These are phyloP conservation scores for Xylaria sp. DNA, from an alignment of 2,329 filamentous ascomycete species.

Conservation along the genomic window DNA sequence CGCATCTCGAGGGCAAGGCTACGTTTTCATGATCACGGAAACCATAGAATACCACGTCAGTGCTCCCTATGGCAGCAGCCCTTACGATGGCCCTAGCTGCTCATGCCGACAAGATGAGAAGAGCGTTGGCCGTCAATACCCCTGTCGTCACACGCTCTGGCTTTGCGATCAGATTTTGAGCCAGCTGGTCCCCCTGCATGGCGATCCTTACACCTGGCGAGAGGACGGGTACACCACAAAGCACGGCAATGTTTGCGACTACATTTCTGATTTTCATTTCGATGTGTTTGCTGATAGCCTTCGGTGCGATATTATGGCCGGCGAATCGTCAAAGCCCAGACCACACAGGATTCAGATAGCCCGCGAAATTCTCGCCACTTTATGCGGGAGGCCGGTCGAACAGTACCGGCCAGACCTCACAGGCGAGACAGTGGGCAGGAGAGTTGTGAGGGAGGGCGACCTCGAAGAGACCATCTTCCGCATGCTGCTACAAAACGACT, in stretches of 20 bases:
- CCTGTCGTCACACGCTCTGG: slow-evolving; percentile 64
- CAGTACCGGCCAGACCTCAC: slow-evolving; percentile 61
- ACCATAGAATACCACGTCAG: slow-evolving; percentile 63
- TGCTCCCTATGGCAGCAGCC: slow-evolving; percentile 57
- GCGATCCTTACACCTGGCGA: slow-evolving; percentile 57
- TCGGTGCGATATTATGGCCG: slow-evolving; percentile 59
- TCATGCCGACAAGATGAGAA: slow-evolving; percentile 54
- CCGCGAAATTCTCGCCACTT: slow-evolving; percentile 62
- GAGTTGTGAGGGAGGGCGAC: slow-evolving; percentile 58
- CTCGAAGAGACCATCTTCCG: slow-evolving; percentile 64
- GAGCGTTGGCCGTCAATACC: slow-evolving; percentile 45
- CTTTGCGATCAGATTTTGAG: slow-evolving; percentile 64
- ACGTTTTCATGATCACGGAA: slow-evolving; percentile 68
- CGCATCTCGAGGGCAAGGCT: slow-evolving; percentile 59
- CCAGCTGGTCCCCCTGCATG: slow-evolving; percentile 58
- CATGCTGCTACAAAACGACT: slow-evolving; percentile 65
- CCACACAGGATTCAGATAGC: slow-evolving; percentile 60
- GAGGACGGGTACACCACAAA: slow-evolving; percentile 58
- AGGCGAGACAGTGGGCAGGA: slow-evolving; percentile 47
- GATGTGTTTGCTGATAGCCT: slow-evolving; percentile 63
- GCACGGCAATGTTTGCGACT: slow-evolving; percentile 61
- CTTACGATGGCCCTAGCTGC: slow-evolving; percentile 58
- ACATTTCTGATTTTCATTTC: slow-evolving; percentile 63
- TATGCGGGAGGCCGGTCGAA: slow-evolving; percentile 55
- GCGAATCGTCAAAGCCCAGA: slow-evolving; percentile 46